Evolutionary conservation across 306 rosid genomes (phyloP), one percentile per base, ranked within the genome.

Genomic region (Argentina anserina): DNA sequence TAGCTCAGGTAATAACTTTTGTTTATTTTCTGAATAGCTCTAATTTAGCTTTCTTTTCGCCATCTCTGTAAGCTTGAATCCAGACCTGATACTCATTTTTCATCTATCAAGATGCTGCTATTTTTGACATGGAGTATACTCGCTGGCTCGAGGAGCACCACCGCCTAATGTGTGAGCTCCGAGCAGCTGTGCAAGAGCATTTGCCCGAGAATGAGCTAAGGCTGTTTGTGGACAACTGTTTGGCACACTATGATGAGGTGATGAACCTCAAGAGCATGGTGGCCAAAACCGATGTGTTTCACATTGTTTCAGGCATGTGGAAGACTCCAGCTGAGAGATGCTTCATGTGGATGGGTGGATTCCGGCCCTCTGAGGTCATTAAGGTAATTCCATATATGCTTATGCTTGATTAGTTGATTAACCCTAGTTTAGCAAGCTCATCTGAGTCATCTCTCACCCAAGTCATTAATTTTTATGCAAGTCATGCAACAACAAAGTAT

Each of bases 311-410:
- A 49, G 99, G 99, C 78, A 81, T 80, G 87, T 94, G 99, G 99
- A 90, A 86, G 75, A 88, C 97, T 46, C 97, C 99, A 9, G 96
- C 96, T 23, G 99, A 94, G 75, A 87, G 97, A 4, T 94, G 96
- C 81, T 91, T 90, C 83, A 81, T 94, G 91, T 94, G 99, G 99
- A 91, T 94, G 36, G 99, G 97, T 47, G 99, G 92, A 39, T 89
- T 84, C 79, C 82, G 87, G 71, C 97, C 99, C 10, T 94, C 99
- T 36, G 96, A 91, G 60, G 81, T 94, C 91, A 90, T 94, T 69
- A 94, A 94, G 97, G 99, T 94, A 76, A 47, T 61, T 4, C 9
- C 37, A 58, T 13, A 58, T 28, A 26, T 67, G 23, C 31, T 66
- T 25, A 42, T 34, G 43, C 42, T 61, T 62, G 39, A 31, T 60